Base-by-base conservation (phyloP, 2,329 filamentous ascomycete species). In the Seiridium cupressi region DNA sequence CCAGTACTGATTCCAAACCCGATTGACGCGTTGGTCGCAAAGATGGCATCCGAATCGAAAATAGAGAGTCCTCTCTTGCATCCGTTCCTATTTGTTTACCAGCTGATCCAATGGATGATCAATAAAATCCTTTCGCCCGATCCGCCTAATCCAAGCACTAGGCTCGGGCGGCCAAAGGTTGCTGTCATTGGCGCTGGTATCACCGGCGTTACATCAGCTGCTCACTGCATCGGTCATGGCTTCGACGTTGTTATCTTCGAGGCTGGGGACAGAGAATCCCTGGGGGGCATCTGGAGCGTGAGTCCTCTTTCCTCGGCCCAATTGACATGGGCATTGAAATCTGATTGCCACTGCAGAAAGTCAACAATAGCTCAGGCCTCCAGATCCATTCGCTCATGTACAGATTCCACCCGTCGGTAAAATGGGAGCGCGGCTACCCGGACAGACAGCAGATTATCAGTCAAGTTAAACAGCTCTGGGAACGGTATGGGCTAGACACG, bases 351-450 rank as follows among this genome's bases (percentile, higher is more conserved):
- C 4, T 34, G 32, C 61, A 91, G 87, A 83, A 84, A 73, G 90
- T 95, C 46, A 94, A 95, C 76, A 90, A 90, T 56, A 93, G 90
- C 0, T 93, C 90, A 0, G 86, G 90, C 13, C 82, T 96, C 0
- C 91, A 95, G 69, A 93, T 96, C 31, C 91, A 96, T 72, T 91
- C 88, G 26, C 73, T 93, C 60, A 95, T 95, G 91, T 96, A 94
- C 73, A 85, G 92, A 31, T 96, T 96, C 72, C 90, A 94, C 65
- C 92, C 92, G 0, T 90, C 89, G 0, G 85, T 96, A 1, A 81
- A 84, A 62, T 96, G 90, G 87, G 79, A 84, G 40, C 78, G 81
- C 36, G 90, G 90, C n/a, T 96, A 96, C 69, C 92, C 92, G 0
- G 83, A 88, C 62, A 87, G 90, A 55, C 78, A 89, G 64, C 86